These are phyloP conservation scores for Entomortierella lignicola DNA, from an alignment of 192 early-diverging fungal species.

Conservation along the genomic window DNA sequence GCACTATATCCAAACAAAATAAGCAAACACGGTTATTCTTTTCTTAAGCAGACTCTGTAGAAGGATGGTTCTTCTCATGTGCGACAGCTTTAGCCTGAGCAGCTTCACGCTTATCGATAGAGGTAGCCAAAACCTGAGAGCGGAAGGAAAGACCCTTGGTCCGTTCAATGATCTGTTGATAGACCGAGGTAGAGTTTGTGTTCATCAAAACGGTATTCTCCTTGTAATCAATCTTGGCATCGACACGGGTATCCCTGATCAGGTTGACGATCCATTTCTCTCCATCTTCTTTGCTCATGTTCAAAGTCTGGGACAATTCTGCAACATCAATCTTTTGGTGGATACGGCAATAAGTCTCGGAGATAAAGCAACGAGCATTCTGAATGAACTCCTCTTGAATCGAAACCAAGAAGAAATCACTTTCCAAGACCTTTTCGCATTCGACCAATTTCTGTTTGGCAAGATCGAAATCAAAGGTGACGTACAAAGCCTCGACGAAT, in stretches of 20 bases:
- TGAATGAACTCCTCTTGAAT: slow-evolving; percentile 94
- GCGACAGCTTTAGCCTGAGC: slow-evolving; percentile 53
- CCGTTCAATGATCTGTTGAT: slow-evolving; percentile 96
- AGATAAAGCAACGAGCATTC: slow-evolving; percentile 93
- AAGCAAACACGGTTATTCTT: too few species aligned
- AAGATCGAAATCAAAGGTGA: slow-evolving; percentile 94
- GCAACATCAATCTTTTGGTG: slow-evolving; percentile 96
- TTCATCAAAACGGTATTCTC: slow-evolving; percentile 97
- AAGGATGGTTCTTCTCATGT: slow-evolving; percentile 52
- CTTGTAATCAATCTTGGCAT: slow-evolving; percentile 96
- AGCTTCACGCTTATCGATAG: slow-evolving; percentile 90
- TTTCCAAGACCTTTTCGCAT: slow-evolving; percentile 86
- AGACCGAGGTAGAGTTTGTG: slow-evolving; percentile 83
- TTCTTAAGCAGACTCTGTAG: not conserved
- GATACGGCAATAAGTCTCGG: slow-evolving; percentile 97
- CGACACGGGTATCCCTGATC: slow-evolving; percentile 94
- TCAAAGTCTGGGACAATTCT: slow-evolving; percentile 83
- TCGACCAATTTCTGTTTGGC: slow-evolving; percentile 89
- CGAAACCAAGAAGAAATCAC: slow-evolving; percentile 92
- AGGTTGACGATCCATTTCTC: slow-evolving; percentile 99
- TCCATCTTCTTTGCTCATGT: slow-evolving; percentile 88
- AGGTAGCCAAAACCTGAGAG: slow-evolving; percentile 86
- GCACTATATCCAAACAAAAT: too few species aligned
- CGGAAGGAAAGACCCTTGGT: slow-evolving; percentile 93
- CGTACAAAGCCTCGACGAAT: slow-evolving; percentile 92